phyloP scores from a whole-genome alignment of 169 alveolate genomes.

The Cryptosporidium bovis region DNA sequence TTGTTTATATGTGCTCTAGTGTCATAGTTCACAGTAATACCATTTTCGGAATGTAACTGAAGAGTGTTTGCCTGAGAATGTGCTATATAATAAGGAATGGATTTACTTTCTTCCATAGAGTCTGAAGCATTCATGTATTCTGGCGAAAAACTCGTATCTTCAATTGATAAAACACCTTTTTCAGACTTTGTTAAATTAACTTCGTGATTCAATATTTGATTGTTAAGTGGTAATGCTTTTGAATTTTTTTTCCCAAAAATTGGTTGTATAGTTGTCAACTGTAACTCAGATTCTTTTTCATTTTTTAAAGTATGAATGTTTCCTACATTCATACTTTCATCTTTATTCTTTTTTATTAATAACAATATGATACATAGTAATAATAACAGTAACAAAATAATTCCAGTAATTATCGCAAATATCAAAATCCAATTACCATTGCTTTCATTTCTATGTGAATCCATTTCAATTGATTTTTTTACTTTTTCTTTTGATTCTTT shows the following conservation, averaged over 20 bases:
- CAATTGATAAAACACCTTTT: constrained; percentile 42
- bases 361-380: constrained; percentile 19
- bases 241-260: constrained; percentile 48
- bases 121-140: constrained; percentile 35
- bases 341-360: constrained; percentile 4
- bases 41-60: constrained; percentile 48
- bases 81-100: constrained; percentile 40
- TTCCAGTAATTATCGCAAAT: constrained; percentile 4
- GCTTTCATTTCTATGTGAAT: background rate
- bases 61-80: constrained; percentile 72
- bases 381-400: background rate
- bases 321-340: background rate
- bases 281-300: constrained; percentile 3
- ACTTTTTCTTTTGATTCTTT: background rate
- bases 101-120: constrained; percentile 6
- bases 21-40: constrained; percentile 23
- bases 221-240: constrained; percentile 17
- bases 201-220: constrained; percentile 1
- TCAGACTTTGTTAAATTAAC: constrained; percentile 27
- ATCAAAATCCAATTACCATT: too few species aligned
- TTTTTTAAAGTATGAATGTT: background rate
- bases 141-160: constrained; percentile 66
- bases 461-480: background rate
- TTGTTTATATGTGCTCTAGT: constrained; percentile 6
- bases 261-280: constrained; percentile 44